Evolutionary conservation across 1,139 yeast genomes (phyloP).

Genomic region (Candida glucosophila): DNA sequence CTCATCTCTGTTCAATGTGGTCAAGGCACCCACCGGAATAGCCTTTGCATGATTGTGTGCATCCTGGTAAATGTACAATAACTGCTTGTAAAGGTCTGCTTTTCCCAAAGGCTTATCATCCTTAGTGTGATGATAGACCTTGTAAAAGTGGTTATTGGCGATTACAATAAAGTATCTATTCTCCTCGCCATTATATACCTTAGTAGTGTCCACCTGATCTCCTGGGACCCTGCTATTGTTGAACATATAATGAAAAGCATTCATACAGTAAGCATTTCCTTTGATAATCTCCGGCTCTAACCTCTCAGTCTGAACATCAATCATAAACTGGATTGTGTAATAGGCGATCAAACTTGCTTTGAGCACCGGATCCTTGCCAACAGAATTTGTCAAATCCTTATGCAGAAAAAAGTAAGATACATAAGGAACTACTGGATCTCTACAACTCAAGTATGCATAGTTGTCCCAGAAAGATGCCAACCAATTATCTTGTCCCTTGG

Average conservation of each 20-base stretch:
- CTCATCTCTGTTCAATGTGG: conserved; percentile 80
- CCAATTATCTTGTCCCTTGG: conserved; percentile 75
- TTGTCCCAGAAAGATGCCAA: conserved; percentile 90
- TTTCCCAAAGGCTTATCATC: conserved; percentile 49
- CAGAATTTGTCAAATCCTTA: conserved; percentile 48
- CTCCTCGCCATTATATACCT: conserved; percentile 37
- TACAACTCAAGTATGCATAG: conserved; percentile 81
- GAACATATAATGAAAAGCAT: conserved; percentile 86
- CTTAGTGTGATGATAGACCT: conserved; percentile 58
- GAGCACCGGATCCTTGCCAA: conserved; percentile 63
- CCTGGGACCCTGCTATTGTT: conserved; percentile 80
- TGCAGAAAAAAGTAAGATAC: conserved; percentile 88
- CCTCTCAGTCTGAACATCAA: conserved; percentile 47
- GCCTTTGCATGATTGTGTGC: conserved; percentile 27
- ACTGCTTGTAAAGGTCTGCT: conserved; percentile 58
- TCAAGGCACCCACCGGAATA: conserved; percentile 66
- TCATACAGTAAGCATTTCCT: conserved; percentile 86
- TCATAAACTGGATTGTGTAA: conserved; percentile 49
- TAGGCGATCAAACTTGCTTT: conserved; percentile 61
- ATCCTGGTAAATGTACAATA: conserved; percentile 46
- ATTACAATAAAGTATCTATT: conserved; percentile 69
- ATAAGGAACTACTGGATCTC: conserved; percentile 90
- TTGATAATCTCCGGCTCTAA: conserved; percentile 75
- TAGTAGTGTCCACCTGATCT: conserved; percentile 49
- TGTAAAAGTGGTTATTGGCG: conserved; percentile 75